These are phyloP conservation scores for Phytopythium cucurbitacearum DNA, from an alignment of 352 stramenopile species.

Conservation along the genomic window DNA sequence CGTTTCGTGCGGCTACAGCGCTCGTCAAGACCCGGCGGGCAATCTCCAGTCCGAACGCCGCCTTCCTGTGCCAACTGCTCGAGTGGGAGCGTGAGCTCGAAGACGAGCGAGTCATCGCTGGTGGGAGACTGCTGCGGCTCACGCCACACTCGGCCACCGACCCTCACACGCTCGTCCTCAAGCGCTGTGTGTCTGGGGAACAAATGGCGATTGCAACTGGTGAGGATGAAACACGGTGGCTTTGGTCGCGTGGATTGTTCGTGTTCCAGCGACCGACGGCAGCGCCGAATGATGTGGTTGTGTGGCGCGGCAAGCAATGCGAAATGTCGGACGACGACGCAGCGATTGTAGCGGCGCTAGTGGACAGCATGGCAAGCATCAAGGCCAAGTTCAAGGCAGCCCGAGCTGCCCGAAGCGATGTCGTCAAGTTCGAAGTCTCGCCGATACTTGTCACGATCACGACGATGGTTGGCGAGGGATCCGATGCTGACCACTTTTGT, in stretches of 20 bases:
- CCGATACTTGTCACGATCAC: too few species aligned
- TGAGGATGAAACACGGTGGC: conserved; percentile 6
- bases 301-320: conserved; percentile 39
- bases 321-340: conserved; percentile 14
- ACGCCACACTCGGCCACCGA: conserved; percentile 47
- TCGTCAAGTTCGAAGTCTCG: too few species aligned
- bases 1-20: conserved; percentile 26
- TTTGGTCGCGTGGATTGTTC: conserved; percentile 44
- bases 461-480: not conserved
- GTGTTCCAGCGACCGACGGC: conserved; percentile 23
- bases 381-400: not conserved
- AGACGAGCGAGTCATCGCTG: not conserved
- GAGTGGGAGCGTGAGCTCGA: conserved; percentile 53
- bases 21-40: conserved; percentile 39
- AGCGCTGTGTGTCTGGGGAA: conserved; percentile 18
- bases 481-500: conserved; percentile 23
- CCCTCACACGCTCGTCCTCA: conserved; percentile 38
- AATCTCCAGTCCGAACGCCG: conserved; percentile 59
- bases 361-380: not conserved
- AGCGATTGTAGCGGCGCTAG: conserved; percentile 8
- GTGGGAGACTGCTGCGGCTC: conserved; percentile 34
- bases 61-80: conserved; percentile 64
- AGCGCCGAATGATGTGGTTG: conserved; percentile 12
- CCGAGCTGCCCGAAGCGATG: too few species aligned
- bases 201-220: conserved; percentile 9